phyloP scores from a whole-genome alignment of 2,329 filamentous ascomycete genomes.

The Claviceps purpurea region DNA sequence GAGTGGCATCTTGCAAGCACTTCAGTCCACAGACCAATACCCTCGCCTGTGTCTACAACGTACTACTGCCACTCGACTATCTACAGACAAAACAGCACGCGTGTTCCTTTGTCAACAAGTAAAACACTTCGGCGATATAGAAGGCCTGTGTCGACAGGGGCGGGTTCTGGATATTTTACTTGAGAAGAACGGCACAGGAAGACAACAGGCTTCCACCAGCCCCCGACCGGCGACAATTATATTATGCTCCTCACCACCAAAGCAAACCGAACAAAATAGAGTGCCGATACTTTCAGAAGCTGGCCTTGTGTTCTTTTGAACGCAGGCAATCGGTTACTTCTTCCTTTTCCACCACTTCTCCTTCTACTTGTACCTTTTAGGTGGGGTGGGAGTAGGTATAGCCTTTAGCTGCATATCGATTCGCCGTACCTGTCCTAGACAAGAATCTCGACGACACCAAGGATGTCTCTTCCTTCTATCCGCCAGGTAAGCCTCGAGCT shows the following conservation, averaged over 20 bases:
- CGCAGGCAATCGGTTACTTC: background rate
- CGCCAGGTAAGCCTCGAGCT: constrained; percentile 29
- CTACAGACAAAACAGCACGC: background rate
- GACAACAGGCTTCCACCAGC: background rate
- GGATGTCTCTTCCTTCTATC: constrained; percentile 36
- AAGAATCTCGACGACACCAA: constrained; percentile 12
- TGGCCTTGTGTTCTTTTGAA: background rate
- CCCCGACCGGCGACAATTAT: background rate
- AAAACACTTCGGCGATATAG: background rate
- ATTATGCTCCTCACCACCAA: background rate
- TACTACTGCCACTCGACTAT: background rate
- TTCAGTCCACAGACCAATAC: background rate
- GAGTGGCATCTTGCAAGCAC: background rate
- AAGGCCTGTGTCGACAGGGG: background rate
- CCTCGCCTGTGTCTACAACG: background rate
- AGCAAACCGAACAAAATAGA: background rate
- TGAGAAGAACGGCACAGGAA: background rate
- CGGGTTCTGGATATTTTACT: background rate
- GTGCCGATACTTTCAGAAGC: background rate
- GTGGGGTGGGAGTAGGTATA: constrained; percentile 27
- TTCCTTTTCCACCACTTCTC: background rate
- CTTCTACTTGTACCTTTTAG: background rate
- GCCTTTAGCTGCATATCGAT: constrained; percentile 19
- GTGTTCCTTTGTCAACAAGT: background rate
- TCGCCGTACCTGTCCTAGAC: constrained; percentile 15